A percentile compares a stretch with the other conserved stretches of the same genome.
These are phyloP conservation scores for Populus tomentosa DNA, from an alignment of 441 rosid genomes.

Conservation along the genomic window DNA sequence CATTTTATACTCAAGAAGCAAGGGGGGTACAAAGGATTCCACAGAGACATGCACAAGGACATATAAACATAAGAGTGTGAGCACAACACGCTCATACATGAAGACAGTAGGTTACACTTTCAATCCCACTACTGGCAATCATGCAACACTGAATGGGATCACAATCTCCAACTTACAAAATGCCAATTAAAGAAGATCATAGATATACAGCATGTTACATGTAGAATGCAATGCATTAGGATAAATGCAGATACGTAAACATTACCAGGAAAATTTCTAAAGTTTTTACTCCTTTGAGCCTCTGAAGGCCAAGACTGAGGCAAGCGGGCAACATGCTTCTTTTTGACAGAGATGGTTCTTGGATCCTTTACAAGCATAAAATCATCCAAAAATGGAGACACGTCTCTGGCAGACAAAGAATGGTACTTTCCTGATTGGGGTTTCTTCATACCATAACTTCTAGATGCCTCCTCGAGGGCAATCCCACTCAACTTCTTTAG, in stretches of 20 bases:
- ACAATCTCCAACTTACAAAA: slow-evolving; percentile 4
- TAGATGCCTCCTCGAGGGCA: slow-evolving; percentile 66
- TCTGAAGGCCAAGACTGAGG: slow-evolving; percentile 68
- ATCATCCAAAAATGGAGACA: slow-evolving; percentile 56
- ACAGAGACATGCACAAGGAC: background rate
- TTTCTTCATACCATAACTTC: slow-evolving; percentile 59
- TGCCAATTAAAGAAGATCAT: background rate
- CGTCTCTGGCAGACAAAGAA: slow-evolving; percentile 27
- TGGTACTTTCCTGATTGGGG: slow-evolving; percentile 31
- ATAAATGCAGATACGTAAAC: slow-evolving; percentile 8
- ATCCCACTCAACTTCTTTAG: slow-evolving; percentile 60
- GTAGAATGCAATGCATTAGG: slow-evolving; percentile 3
- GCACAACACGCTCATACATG: background rate
- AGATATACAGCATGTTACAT: slow-evolving; percentile 2
- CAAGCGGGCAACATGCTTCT: slow-evolving; percentile 47
- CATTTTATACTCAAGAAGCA: slow-evolving; percentile 9
- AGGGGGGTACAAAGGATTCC: background rate
- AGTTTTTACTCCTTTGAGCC: slow-evolving; percentile 57
- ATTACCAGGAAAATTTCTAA: slow-evolving; percentile 64
- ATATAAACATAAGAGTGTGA: background rate
- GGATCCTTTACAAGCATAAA: slow-evolving; percentile 64
- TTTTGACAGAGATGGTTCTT: slow-evolving; percentile 55
- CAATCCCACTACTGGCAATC: background rate
- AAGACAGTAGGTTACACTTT: background rate
- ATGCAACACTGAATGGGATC: background rate